Evolutionary conservation across 108 stramenopile species (phyloP), one percentile per base, ranked within the genome.

Genomic region (Cyclostephanos tholiformis): DNA sequence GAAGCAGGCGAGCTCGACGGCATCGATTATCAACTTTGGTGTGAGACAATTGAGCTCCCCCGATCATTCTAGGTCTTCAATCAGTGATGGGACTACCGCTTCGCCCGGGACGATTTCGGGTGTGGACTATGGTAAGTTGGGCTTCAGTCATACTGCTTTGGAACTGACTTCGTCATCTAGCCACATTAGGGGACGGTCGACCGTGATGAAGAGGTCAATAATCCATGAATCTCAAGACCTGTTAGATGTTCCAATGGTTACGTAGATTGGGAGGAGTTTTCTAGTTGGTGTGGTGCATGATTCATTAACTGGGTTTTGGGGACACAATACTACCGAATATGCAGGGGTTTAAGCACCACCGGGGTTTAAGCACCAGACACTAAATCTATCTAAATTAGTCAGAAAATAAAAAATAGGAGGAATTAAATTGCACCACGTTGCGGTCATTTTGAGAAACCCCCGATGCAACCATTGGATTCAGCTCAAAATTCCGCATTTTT

Each of bases 1-100:
- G 30, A 49, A 19, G 36, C 70, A 59, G 6, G 35, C 70, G 22
- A 10, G 63, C 3, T 3, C 2, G 2, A 22, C 60, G 17, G n/a
- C 57, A 4, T 71, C 70, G 9, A 62, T 25, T 32, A 71, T 71
- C 43, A 71, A 71, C 49, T 59, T 71, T 19, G 14, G 26, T 32
- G 60, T 59, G 25, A 60, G 70, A 23, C 38, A 43, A 51, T 14
- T 59, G 43, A 41, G 70, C 30, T 8, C 19, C 20, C 1, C 23
- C 23, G 52, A 17, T 25, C 44, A 19, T 49, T 27, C 6, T 1
- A 43, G 57, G 41, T 9, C 41, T 8, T 10, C 12, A 1, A 10
- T 10, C 6, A 26, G 6, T 29, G 12, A 16, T 23, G 41, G 35
- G n/a, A 29, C 38, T 32, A 12, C 25, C 16, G 61, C 27, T 2